Base-by-base conservation (phyloP, 2,329 filamentous ascomycete genomes). In the Fusarium armeniacum region DNA sequence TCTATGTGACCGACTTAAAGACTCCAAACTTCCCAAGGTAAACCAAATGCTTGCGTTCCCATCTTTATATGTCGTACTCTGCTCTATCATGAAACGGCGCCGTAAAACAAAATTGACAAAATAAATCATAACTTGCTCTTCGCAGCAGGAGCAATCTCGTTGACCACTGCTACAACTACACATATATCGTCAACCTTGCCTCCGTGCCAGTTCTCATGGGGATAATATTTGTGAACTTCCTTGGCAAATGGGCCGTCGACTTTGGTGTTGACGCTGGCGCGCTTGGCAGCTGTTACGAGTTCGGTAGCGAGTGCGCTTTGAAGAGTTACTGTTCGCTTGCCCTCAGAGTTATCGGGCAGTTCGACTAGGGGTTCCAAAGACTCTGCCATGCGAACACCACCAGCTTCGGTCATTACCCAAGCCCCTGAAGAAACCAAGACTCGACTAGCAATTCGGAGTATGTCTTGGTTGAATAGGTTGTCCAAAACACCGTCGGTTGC, bases 171-270 rank as follows among this genome's bases (percentile, higher is more conserved):
- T 16, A 94, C 90, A 52, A 99, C 84, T 6, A 93, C 93, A 75
- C 93, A 95, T 62, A 99, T 98, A 79, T 99, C 96, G 78, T 99
- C 96, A 22, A 97, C 88, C 80, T 99, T 99, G 54, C 96, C 96
- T 61, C 96, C 96, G 62, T 89, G 89, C 89, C 93, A 99, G 62
- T 90, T 88, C 79, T 98, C 95, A 38, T 90, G 85, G 0, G 96
- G 95, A 73, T 93, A 97, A 76, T 92, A 90, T 76, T 90, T 92
- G 78, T 96, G 93, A 22, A 98, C 93, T 79, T 98, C 94, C 80
- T 93, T 97, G 41, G 96, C 94, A 79, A 99, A 99, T 0, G 96
- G 96, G 0, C 95, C 94, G 78, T 98, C 93, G 54, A 93, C 83
- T 75, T 91, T 93, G 50, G 86, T 87, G 80, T 97, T 94, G 61